Evolutionary conservation across 768 basidiomycete genomes (phyloP).

Genomic region (Lactarius hengduanensis): DNA sequence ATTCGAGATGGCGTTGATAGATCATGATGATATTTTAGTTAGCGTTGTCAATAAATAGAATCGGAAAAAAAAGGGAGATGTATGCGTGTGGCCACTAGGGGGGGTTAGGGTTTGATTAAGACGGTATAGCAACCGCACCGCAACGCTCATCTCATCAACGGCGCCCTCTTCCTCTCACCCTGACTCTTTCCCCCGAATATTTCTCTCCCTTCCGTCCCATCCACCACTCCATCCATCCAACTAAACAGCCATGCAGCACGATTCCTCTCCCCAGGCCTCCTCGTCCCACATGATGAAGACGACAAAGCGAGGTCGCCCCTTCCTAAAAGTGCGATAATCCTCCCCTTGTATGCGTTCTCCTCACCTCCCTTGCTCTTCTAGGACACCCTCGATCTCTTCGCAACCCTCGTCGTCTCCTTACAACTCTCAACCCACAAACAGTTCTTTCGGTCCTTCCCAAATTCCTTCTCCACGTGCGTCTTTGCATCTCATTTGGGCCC

Average conservation of each 20-base stretch:
- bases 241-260: conserved; percentile 39
- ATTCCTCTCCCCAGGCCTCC: conserved; percentile 49
- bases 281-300: conserved; percentile 99
- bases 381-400: conserved; percentile 98
- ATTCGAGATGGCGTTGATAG: conserved; percentile 3
- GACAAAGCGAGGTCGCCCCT: conserved; percentile 92
- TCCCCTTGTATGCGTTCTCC: conserved; percentile 8
- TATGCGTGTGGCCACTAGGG: background rate
- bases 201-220: conserved; percentile 34
- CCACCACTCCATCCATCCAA: conserved; percentile 31
- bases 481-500: conserved; percentile 5
- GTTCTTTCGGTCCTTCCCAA: conserved; percentile 92
- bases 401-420: conserved; percentile 92
- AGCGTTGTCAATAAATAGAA: background rate
- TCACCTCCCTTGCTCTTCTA: conserved; percentile 36
- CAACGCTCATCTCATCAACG: conserved; percentile 4
- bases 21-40: background rate
- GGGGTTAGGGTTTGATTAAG: conserved; percentile 9
- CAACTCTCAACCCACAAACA: conserved; percentile 87
- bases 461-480: conserved; percentile 93
- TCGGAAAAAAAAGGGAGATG: background rate
- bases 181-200: conserved; percentile 29
- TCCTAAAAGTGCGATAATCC: conserved; percentile 67
- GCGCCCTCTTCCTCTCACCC: conserved; percentile 15
- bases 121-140: conserved; percentile 3